Evolutionary conservation across 2,329 filamentous ascomycete species (phyloP).

Genomic region (Xylariales sp.): DNA sequence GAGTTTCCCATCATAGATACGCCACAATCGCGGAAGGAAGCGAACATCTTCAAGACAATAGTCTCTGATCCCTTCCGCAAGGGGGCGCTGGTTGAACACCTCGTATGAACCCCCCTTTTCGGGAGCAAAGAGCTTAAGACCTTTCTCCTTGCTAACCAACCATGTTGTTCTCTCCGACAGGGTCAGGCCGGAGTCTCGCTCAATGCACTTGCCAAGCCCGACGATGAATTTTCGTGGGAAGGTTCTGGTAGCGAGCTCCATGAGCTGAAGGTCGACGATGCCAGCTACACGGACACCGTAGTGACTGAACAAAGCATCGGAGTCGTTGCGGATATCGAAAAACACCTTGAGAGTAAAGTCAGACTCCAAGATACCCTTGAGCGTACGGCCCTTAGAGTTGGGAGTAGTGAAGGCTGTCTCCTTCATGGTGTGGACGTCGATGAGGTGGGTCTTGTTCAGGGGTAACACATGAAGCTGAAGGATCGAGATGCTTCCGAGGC

Average conservation of each 20-base stretch:
- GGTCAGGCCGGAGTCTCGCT: constrained; percentile 13
- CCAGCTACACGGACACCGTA: constrained; percentile 38
- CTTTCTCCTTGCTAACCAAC: constrained; percentile 34
- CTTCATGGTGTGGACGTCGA: constrained; percentile 39
- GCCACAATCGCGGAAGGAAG: constrained; percentile 32
- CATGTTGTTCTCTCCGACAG: constrained; percentile 6
- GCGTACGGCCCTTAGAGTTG: constrained; percentile 7
- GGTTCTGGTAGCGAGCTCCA: constrained; percentile 39
- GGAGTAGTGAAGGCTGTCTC: constrained; percentile 30
- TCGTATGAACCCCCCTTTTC: constrained; percentile 38
- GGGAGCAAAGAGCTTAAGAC: constrained; percentile 33
- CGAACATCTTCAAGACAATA: constrained; percentile 46
- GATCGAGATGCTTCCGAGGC: constrained; percentile 41
- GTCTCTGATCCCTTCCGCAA: constrained; percentile 29
- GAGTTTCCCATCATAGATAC: constrained; percentile 21
- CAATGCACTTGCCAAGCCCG: constrained; percentile 33
- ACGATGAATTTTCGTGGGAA: constrained; percentile 16
- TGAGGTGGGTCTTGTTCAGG: constrained; percentile 30
- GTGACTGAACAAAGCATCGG: constrained; percentile 46
- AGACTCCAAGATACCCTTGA: constrained; percentile 41
- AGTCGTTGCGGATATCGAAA: constrained; percentile 56
- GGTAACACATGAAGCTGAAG: constrained; percentile 33
- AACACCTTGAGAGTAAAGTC: constrained; percentile 42
- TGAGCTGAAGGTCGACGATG: constrained; percentile 50
- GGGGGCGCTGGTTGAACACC: constrained; percentile 42